These are phyloP conservation scores for Anthracocystis walkeri DNA, from an alignment of 1,284 basidiomycete species.

Conservation along the genomic window DNA sequence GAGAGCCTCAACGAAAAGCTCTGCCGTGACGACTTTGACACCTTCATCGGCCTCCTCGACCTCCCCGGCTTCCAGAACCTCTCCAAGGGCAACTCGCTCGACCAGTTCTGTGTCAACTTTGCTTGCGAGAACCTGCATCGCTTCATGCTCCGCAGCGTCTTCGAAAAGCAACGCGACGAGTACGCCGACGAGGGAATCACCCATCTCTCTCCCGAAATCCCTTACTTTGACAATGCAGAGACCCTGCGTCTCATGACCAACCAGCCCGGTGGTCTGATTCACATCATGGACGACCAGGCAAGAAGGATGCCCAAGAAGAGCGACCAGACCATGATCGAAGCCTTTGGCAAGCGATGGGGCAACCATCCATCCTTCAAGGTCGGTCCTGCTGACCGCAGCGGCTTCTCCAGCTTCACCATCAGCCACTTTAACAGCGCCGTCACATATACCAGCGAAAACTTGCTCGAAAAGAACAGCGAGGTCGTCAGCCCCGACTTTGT, in stretches of 20 bases:
- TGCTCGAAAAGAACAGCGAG: slow-evolving; percentile 89
- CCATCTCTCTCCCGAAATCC: slow-evolving; percentile 77
- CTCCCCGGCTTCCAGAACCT: slow-evolving; percentile 80
- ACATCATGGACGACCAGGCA: slow-evolving; percentile 98
- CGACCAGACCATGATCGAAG: slow-evolving; percentile 92
- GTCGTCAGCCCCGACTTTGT: slow-evolving; percentile 93
- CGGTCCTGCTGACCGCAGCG: slow-evolving; percentile 75
- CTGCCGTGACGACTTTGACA: slow-evolving; percentile 70
- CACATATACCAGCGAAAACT: slow-evolving; percentile 88
- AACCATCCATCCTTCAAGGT: slow-evolving; percentile 85
- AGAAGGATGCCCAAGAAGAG: slow-evolving; percentile 87
- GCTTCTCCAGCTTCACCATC: slow-evolving; percentile 88
- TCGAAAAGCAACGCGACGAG: slow-evolving; percentile 82
- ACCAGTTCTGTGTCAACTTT: slow-evolving; percentile 96
- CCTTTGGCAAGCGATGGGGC: slow-evolving; percentile 91
- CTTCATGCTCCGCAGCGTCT: slow-evolving; percentile 83
- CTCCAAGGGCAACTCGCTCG: slow-evolving; percentile 86
- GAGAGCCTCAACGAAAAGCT: slow-evolving; percentile 95
- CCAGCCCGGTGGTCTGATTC: slow-evolving; percentile 88
- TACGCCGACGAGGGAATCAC: slow-evolving; percentile 87
- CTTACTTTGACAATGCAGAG: slow-evolving; percentile 92
- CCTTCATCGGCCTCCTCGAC: slow-evolving; percentile 95
- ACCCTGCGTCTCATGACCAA: slow-evolving; percentile 88
- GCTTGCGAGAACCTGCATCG: slow-evolving; percentile 90
- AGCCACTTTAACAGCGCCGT: slow-evolving; percentile 92